phyloP scores from a whole-genome alignment of 345 rosid genomes.

The Sonneratia caseolaris region DNA sequence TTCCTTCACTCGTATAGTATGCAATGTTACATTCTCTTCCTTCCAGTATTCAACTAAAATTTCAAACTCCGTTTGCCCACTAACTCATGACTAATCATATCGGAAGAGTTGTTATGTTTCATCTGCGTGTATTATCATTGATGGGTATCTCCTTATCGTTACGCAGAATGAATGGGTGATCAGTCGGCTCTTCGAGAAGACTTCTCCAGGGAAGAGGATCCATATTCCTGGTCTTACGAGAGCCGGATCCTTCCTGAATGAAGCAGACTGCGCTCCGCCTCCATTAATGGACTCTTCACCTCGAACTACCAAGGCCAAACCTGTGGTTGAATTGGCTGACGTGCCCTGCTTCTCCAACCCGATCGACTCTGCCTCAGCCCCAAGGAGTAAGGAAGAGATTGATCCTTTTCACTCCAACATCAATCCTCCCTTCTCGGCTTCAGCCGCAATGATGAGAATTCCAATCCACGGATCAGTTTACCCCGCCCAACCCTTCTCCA shows the following conservation, averaged over 20 bases:
- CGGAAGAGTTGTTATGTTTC: no score
- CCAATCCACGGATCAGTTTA: conserved; percentile 11
- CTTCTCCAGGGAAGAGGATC: conserved; percentile 39
- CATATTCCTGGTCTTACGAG: conserved; percentile 38
- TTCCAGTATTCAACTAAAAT: neutral
- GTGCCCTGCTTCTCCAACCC: conserved; percentile 83
- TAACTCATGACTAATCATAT: no score
- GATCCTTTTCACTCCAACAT: no score
- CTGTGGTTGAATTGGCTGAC: conserved; percentile 28
- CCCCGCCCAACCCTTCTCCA: no score
- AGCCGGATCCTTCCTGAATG: conserved; percentile 21
- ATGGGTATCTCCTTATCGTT: neutral
- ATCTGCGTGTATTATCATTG: neutral
- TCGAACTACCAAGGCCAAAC: conserved; percentile 19
- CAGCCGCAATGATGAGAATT: conserved; percentile 16
- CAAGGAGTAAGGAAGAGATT: conserved; percentile 20
- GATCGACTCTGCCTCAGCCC: conserved; percentile 7
- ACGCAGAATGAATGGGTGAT: conserved; percentile 91
- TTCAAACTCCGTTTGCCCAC: no score
- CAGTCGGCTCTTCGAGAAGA: conserved; percentile 77
- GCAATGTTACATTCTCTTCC: neutral
- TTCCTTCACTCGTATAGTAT: no score
- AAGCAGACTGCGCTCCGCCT: conserved; percentile 35
- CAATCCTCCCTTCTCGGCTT: conserved; percentile 24
- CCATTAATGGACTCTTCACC: conserved; percentile 50